phyloP scores from a whole-genome alignment of 371 early-diverging fungal species.

The Agmasoma carcini region DNA sequence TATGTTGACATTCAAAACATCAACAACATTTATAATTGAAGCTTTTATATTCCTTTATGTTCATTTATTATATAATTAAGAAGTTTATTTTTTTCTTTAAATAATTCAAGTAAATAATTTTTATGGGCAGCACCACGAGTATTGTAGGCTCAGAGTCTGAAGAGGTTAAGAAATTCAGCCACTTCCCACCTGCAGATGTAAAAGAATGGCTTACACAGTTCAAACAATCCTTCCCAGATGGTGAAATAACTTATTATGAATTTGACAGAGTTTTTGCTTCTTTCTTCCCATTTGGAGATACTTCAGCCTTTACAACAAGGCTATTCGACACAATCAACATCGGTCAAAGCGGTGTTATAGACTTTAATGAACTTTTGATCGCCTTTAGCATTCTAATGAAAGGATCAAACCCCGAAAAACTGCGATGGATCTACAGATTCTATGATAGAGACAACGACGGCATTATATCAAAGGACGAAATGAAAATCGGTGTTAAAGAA shows the following conservation, averaged over 20 bases:
- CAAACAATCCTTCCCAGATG: conserved; percentile 34
- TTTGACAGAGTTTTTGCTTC: conserved; percentile 35
- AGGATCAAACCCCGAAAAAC: conserved; percentile 43
- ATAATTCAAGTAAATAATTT: too few relatives aligned
- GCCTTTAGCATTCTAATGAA: conserved; percentile 45
- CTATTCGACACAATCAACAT: conserved; percentile 50
- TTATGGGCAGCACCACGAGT: conserved; percentile 38
- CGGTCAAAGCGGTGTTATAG: conserved; percentile 25
- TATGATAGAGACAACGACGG: conserved; percentile 51
- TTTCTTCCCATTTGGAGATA: conserved; percentile 44
- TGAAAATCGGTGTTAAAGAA: conserved; percentile 19
- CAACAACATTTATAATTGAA: too few relatives aligned
- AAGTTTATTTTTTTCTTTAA: too few relatives aligned
- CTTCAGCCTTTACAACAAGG: conserved; percentile 18
- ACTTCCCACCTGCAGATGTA: conserved; percentile 42
- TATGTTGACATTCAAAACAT: too few relatives aligned
- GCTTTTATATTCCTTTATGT: too few relatives aligned
- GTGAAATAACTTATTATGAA: conserved; percentile 26
- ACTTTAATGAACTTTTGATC: conserved; percentile 48
- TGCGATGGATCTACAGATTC: conserved; percentile 50
- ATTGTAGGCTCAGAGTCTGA: neutral
- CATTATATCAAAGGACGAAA: conserved; percentile 35
- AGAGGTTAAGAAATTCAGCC: conserved; percentile 37
- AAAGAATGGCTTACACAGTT: conserved; percentile 40
- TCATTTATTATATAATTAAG: too few relatives aligned